phyloP scores from a whole-genome alignment of 1,284 basidiomycete genomes.

The Mycena citricolor region DNA sequence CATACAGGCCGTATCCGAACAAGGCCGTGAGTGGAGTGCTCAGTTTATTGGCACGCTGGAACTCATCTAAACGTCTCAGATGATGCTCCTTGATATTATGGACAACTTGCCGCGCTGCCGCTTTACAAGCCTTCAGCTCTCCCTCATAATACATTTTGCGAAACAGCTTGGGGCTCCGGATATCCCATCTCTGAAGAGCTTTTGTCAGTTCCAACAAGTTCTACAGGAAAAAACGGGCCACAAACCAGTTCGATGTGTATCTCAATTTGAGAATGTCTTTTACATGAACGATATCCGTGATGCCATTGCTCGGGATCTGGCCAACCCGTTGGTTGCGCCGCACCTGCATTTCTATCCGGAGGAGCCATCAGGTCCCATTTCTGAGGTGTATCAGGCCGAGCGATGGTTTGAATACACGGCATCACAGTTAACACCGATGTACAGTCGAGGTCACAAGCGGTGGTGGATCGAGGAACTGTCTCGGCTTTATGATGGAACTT shows the following conservation, averaged over 20 bases:
- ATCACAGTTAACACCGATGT: slow-evolving; percentile 26
- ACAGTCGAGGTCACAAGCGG: slow-evolving; percentile 13
- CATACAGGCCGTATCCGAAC: too few relatives aligned
- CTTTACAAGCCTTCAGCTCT: slow-evolving; percentile 9
- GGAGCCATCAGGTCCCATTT: neutral
- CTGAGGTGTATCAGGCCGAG: slow-evolving; percentile 29
- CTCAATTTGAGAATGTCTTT: slow-evolving; percentile 14
- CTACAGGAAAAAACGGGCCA: slow-evolving; percentile 1
- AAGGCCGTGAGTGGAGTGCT: too few relatives aligned
- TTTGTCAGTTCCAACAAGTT: slow-evolving; percentile 11
- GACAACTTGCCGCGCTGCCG: slow-evolving; percentile 18
- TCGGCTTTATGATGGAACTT: slow-evolving; percentile 15
- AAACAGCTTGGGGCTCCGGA: slow-evolving; percentile 8
- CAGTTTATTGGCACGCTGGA: too few relatives aligned
- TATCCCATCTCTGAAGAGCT: slow-evolving; percentile 14
- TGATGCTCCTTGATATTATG: slow-evolving; percentile 17
- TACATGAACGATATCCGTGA: slow-evolving; percentile 18
- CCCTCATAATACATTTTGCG: slow-evolving; percentile 11
- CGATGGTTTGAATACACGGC: slow-evolving; percentile 27
- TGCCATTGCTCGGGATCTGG: slow-evolving; percentile 11
- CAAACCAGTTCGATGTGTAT: neutral
- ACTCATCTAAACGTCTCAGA: too few relatives aligned
- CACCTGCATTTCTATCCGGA: slow-evolving; percentile 6
- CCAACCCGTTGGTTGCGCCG: slow-evolving; percentile 6
- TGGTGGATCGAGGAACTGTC: slow-evolving; percentile 29